Percentiles rank a stretch among this genome's conserved stretches.
Evolutionary conservation across 768 basidiomycete species (phyloP).

Genomic region (Russula abietina): DNA sequence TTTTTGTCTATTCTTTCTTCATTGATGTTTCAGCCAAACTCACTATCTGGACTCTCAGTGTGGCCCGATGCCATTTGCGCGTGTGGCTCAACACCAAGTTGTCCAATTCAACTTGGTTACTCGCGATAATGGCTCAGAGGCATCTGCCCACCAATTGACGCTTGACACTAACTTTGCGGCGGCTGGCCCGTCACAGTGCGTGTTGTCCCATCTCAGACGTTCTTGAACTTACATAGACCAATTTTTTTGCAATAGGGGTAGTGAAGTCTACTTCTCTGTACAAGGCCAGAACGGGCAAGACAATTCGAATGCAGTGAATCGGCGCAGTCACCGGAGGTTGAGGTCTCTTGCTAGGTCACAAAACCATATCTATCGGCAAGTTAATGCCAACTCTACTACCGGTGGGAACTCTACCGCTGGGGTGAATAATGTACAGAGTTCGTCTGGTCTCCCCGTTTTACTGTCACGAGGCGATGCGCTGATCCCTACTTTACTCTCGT

Average conservation of each 20-base stretch:
- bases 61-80: conserved; percentile 5
- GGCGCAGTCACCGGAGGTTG: background rate
- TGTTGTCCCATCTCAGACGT: background rate
- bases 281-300: background rate
- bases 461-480: background rate
- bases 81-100: background rate
- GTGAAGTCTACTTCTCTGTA: background rate
- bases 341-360: background rate
- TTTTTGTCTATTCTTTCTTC: background rate
- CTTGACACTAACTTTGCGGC: background rate
- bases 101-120: background rate
- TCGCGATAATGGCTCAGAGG: background rate
- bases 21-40: background rate
- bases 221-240: background rate
- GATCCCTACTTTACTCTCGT: background rate
- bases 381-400: background rate
- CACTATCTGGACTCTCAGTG: background rate
- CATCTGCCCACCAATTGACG: background rate
- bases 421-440: background rate
- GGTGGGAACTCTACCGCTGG: background rate
- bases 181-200: background rate
- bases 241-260: background rate
- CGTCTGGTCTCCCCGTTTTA: background rate
- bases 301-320: background rate
- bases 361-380: background rate